phyloP scores from a whole-genome alignment of 352 stramenopile species.

The Pythium oligandrum region DNA sequence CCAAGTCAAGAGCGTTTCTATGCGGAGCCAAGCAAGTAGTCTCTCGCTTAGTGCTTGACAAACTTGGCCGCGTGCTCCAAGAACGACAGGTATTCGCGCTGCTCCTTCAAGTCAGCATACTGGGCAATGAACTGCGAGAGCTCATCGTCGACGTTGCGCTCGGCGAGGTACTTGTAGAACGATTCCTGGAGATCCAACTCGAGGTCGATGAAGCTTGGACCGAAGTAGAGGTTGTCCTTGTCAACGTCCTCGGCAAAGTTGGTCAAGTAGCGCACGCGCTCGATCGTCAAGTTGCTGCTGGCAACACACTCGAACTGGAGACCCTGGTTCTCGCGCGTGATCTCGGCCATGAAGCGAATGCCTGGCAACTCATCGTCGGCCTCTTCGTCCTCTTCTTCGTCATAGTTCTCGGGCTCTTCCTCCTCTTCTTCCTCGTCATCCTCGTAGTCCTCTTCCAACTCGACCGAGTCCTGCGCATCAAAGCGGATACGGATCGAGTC shows the following conservation, averaged over 20 bases:
- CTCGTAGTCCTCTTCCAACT: conserved; percentile 62
- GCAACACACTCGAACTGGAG: conserved; percentile 81
- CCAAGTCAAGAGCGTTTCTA: too few species aligned
- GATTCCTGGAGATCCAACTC: conserved; percentile 82
- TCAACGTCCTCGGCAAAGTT: conserved; percentile 51
- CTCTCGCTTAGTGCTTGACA: conserved; percentile 51
- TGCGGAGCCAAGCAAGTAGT: too few species aligned
- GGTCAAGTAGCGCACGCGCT: conserved; percentile 63
- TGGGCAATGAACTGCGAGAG: conserved; percentile 83
- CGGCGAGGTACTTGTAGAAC: conserved; percentile 73
- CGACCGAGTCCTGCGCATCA: conserved; percentile 67
- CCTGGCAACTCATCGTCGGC: conserved; percentile 66
- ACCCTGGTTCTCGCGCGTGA: conserved; percentile 63
- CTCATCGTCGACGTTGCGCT: conserved; percentile 78
- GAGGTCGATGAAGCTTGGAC: conserved; percentile 77
- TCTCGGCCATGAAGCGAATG: conserved; percentile 73
- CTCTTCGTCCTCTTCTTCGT: conserved; percentile 46
- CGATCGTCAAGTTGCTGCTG: conserved; percentile 76
- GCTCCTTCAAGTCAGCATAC: conserved; percentile 82
- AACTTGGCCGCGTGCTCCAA: conserved; percentile 65
- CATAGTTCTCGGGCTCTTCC: conserved; percentile 29
- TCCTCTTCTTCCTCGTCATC: conserved; percentile 43
- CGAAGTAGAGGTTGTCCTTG: conserved; percentile 69
- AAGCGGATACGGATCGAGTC: conserved; percentile 77
- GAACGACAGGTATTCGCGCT: conserved; percentile 81